phyloP scores from a whole-genome alignment of 179 eudicot species.

The Beta corolliflora region DNA sequence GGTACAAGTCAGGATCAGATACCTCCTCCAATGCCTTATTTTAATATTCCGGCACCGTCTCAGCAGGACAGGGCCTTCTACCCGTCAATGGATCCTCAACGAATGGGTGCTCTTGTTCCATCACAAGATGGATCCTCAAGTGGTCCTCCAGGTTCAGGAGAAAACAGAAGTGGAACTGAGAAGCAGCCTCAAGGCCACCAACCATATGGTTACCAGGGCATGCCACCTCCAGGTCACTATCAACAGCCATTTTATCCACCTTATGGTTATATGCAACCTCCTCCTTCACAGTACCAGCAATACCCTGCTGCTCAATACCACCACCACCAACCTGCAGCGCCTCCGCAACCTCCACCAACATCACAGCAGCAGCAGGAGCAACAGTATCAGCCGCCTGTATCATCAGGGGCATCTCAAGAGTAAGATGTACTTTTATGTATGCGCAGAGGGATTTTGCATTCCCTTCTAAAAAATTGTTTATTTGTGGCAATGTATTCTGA shows the following conservation, averaged over 20 bases:
- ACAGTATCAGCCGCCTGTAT: conserved; percentile 19
- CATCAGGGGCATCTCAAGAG: conserved; percentile 8
- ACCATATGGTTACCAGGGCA: conserved; percentile 46
- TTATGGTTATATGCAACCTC: conserved; percentile 70
- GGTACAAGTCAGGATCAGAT: conserved; percentile 55
- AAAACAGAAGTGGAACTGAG: conserved; percentile 47
- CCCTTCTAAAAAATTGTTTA: neutral
- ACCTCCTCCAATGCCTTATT: conserved; percentile 62
- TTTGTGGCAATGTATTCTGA: neutral
- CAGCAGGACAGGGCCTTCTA: conserved; percentile 70
- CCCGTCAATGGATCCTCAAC: conserved; percentile 98
- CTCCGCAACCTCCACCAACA: conserved; percentile 31
- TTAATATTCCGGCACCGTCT: conserved; percentile 73
- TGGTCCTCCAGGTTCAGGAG: conserved; percentile 50
- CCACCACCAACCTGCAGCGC: conserved; percentile 28
- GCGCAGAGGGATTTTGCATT: neutral
- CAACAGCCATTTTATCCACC: conserved; percentile 72
- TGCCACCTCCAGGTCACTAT: conserved; percentile 59
- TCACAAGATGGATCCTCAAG: conserved; percentile 73
- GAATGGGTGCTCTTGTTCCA: conserved; percentile 89
- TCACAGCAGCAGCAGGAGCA: conserved; percentile 28
- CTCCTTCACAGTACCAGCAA: conserved; percentile 52
- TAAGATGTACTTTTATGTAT: neutral
- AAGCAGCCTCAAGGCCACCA: conserved; percentile 50
- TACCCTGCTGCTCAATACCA: conserved; percentile 31